Conservation (phyloP, 352 stramenopile genomes). For the Phytophthora pluvialis region DNA sequence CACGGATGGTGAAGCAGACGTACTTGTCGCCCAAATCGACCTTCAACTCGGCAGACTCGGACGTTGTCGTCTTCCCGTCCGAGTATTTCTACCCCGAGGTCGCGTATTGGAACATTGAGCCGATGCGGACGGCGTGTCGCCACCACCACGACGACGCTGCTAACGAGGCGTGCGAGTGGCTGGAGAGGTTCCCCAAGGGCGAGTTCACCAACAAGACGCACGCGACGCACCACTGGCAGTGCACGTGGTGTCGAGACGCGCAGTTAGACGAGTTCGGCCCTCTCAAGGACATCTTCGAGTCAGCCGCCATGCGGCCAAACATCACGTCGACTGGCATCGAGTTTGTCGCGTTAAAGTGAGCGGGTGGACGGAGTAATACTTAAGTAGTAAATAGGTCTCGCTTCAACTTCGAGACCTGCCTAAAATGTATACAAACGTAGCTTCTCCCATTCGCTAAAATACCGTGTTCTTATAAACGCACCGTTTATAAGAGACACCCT, state of each 20-base stretch:
- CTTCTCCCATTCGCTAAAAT: constrained; percentile 3
- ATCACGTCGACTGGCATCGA: constrained; percentile 27
- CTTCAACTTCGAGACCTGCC: neutral
- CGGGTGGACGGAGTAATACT: too few relatives aligned
- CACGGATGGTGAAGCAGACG: constrained; percentile 54
- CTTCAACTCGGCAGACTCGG: constrained; percentile 4
- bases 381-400: neutral
- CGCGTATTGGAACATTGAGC: constrained; percentile 54
- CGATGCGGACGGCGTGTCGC: constrained; percentile 40
- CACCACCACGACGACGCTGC: constrained; percentile 25
- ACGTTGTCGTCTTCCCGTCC: constrained; percentile 38
- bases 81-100: constrained; percentile 68
- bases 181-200: constrained; percentile 45
- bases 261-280: constrained; percentile 32
- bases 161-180: constrained; percentile 47
- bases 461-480: neutral
- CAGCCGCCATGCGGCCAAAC: constrained; percentile 18
- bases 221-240: constrained; percentile 65
- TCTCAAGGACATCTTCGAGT: constrained; percentile 36
- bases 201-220: constrained; percentile 55
- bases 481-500: constrained; percentile 6
- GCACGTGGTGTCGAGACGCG: constrained; percentile 58
- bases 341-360: neutral
- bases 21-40: constrained; percentile 26
- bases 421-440: too few relatives aligned